Evolutionary conservation across 1,284 basidiomycete genomes (phyloP).

Genomic region (Termitomyces sp.): DNA sequence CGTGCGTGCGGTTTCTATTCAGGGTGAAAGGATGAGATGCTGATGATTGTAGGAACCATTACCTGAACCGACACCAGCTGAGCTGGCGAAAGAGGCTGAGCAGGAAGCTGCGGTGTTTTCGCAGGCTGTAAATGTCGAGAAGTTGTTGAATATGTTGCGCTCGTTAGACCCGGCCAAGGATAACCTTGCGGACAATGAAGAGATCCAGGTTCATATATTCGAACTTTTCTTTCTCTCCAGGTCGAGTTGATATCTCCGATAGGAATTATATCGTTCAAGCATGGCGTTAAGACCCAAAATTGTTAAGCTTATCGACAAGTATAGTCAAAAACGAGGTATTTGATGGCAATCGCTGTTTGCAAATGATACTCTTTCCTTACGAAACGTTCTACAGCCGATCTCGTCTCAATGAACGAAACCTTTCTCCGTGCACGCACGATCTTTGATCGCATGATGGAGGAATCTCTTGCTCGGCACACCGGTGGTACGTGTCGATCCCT

Average conservation of each 20-base stretch:
- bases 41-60: slow-evolving; percentile 66
- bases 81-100: slow-evolving; percentile 82
- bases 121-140: slow-evolving; percentile 85
- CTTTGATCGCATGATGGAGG: slow-evolving; percentile 90
- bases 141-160: slow-evolving; percentile 77
- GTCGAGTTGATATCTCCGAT: neutral
- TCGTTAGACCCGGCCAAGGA: slow-evolving; percentile 75
- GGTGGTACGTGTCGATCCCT: slow-evolving; percentile 29
- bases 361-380: neutral
- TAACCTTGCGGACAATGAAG: slow-evolving; percentile 90
- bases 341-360: neutral
- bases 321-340: slow-evolving; percentile 86
- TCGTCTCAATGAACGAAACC: slow-evolving; percentile 86
- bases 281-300: slow-evolving; percentile 92
- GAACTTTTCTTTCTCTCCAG: neutral
- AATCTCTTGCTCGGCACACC: slow-evolving; percentile 74
- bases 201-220: slow-evolving; percentile 67
- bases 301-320: slow-evolving; percentile 95
- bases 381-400: slow-evolving; percentile 51
- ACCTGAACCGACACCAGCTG: slow-evolving; percentile 78
- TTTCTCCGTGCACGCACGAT: slow-evolving; percentile 80
- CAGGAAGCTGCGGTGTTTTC: slow-evolving; percentile 85
- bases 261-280: slow-evolving; percentile 89
- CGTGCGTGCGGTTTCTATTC: slow-evolving; percentile 40
- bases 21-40: slow-evolving; percentile 1